These are phyloP conservation scores for Leccinum truebloodii DNA, from an alignment of 768 basidiomycete genomes.

Conservation along the genomic window DNA sequence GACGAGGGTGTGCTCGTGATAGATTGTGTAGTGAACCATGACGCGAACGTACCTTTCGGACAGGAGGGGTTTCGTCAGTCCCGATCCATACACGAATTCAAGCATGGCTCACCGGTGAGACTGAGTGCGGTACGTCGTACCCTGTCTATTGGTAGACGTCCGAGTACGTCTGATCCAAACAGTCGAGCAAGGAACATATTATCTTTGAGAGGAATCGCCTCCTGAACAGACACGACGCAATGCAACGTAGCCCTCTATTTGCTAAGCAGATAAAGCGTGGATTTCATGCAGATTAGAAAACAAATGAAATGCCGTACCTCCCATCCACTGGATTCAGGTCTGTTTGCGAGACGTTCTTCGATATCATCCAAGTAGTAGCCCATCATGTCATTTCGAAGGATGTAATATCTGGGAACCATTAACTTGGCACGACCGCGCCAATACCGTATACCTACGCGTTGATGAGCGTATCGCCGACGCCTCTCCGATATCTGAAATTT, in stretches of 20 bases:
- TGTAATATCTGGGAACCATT: constrained; percentile 63
- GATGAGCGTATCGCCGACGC: constrained; percentile 84
- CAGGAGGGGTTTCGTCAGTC: background rate
- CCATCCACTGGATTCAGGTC: constrained; percentile 58
- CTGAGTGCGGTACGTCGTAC: constrained; percentile 73
- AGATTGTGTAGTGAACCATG: constrained; percentile 70
- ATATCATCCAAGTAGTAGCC: constrained; percentile 66
- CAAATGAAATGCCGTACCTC: constrained; percentile 51
- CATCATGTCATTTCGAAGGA: constrained; percentile 83
- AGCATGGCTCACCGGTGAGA: constrained; percentile 61
- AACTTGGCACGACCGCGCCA: constrained; percentile 4
- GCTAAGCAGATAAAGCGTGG: constrained; percentile 43
- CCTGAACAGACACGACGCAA: constrained; percentile 83
- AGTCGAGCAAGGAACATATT: constrained; percentile 57
- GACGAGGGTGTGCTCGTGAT: constrained; percentile 28
- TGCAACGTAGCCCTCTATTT: constrained; percentile 84
- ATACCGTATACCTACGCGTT: constrained; percentile 63
- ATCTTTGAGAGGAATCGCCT: constrained; percentile 70
- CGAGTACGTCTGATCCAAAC: constrained; percentile 74
- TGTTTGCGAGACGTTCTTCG: constrained; percentile 48
- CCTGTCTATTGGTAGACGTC: constrained; percentile 64
- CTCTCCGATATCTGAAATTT: constrained; percentile 67
- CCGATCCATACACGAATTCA: background rate
- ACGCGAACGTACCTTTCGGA: constrained; percentile 63
- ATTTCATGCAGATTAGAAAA: background rate